These are phyloP conservation scores for Arthrobotrys megalospora DNA, from an alignment of 2,329 filamentous ascomycete genomes.

Conservation along the genomic window DNA sequence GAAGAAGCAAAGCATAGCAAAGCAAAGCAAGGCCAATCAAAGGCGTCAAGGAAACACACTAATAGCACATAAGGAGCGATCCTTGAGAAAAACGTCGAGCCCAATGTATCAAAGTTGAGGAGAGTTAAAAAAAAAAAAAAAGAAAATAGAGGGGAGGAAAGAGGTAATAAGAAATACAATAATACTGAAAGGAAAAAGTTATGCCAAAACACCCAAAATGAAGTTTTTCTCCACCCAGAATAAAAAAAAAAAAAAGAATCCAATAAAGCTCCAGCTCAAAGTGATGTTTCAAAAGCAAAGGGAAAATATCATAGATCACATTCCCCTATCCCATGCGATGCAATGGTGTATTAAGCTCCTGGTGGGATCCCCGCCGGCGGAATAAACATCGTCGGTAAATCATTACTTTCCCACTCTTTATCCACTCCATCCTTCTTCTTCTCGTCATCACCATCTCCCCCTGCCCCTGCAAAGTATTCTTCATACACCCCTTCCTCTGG, in stretches of 20 bases:
- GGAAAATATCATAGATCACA: conserved; percentile 22
- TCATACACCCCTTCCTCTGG: conserved; percentile 49
- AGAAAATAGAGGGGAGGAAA: not conserved
- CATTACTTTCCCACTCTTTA: conserved; percentile 59
- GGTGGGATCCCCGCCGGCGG: conserved; percentile 50
- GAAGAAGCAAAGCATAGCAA: not conserved
- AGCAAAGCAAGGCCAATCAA: not conserved
- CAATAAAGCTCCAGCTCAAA: conserved; percentile 34
- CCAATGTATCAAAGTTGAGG: conserved; percentile 22
- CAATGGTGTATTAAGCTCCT: conserved; percentile 43
- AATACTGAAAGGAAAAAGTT: conserved; percentile 3
- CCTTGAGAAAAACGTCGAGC: conserved; percentile 38
- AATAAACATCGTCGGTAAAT: conserved; percentile 58
- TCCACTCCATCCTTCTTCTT: conserved; percentile 44
- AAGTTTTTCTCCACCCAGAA: conserved; percentile 49
- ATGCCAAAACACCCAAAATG: conserved; percentile 30
- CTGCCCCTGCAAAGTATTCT: conserved; percentile 45
- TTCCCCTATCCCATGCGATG: conserved; percentile 9
- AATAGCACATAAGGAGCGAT: conserved; percentile 50
- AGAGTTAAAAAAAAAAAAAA: conserved; percentile 12
- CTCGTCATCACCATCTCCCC: conserved; percentile 30
- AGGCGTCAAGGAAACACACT: conserved; percentile 2
- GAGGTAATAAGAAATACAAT: conserved; percentile 17
- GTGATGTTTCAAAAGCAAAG: conserved; percentile 32
- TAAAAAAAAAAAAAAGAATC: conserved; percentile 24